Evolutionary conservation across 2,329 filamentous ascomycete genomes (phyloP), one percentile per base, ranked within the genome.

Genomic region (Alternaria sp.): DNA sequence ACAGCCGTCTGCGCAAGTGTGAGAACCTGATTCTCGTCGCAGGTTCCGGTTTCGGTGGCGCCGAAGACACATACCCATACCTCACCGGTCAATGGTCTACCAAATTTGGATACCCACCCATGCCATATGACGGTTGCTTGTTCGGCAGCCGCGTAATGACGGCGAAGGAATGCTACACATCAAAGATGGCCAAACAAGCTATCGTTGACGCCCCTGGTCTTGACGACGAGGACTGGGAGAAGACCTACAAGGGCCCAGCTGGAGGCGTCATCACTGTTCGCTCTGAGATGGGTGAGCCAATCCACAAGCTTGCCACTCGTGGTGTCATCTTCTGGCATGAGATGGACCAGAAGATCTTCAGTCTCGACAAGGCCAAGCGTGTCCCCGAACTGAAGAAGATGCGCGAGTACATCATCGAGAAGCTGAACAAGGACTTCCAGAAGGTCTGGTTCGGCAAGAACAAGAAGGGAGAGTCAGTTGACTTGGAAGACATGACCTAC

Each of bases 231-330:
- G 80, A 83, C 2, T 84, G 83, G 83, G 81, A 83, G 69, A 80
- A 80, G 68, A 83, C 82, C 1, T 84, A 84, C 75, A 81, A 79
- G 83, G 93, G 92, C 17, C 87, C 93, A 25, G 91, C 94, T 61
- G 96, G 96, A 74, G 96, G 96, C 79, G 89, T 99, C 67, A 95
- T 99, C 74, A 99, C 96, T 26, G 96, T 99, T 52, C 89, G 93
- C 68, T 99, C 96, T 1, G 96, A 99, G 83, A 99, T 99, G 96
- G 96, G 96, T 49, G 96, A 99, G 85, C 96, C 96, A 6, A 99
- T 99, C 66, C 96, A 99, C 86, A 99, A 99, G 85, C 88, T 99
- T 63, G 96, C 96, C 15, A 99, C 96, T 52, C 91, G 96, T 62
- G 96, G 96, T 87, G 94, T 99, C 51, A 86, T 89, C 58, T 97